Conservation (phyloP, 2,329 filamentous ascomycete species). For the Hypomyces perniciosus region DNA sequence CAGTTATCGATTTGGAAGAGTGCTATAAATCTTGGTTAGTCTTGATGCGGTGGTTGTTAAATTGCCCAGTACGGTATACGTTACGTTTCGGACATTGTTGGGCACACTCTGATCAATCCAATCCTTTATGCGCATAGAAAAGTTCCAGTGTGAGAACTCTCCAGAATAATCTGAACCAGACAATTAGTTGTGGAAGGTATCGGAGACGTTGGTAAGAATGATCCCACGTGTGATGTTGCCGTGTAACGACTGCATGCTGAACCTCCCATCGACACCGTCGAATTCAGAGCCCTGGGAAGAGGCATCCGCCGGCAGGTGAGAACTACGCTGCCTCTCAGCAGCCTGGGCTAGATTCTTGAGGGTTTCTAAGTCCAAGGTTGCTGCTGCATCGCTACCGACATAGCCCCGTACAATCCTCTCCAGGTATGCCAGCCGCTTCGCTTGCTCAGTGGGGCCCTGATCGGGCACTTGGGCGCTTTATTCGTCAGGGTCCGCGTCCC, state of each 20-base stretch:
- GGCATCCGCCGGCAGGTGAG: slow-evolving; percentile 1
- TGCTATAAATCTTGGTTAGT: slow-evolving; percentile 17
- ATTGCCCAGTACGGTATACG: slow-evolving; percentile 5
- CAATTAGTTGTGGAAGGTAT: background rate
- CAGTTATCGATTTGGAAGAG: slow-evolving; percentile 20
- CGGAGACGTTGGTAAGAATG: background rate
- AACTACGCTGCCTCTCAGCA: background rate
- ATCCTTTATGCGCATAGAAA: slow-evolving; percentile 45
- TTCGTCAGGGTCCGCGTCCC: background rate
- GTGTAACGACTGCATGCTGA: background rate
- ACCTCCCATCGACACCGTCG: slow-evolving; percentile 17
- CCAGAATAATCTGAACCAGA: slow-evolving; percentile 40
- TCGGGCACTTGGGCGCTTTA: slow-evolving; percentile 1
- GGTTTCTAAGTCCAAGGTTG: slow-evolving; percentile 12
- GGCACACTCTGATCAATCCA: slow-evolving; percentile 39
- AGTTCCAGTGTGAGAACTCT: slow-evolving; percentile 49
- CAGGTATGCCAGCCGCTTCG: slow-evolving; percentile 12
- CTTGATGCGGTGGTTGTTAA: background rate
- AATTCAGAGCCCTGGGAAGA: slow-evolving; percentile 16
- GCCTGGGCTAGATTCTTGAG: slow-evolving; percentile 8
- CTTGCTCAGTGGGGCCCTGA: slow-evolving; percentile 4
- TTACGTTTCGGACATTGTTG: slow-evolving; percentile 22
- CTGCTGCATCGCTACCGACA: slow-evolving; percentile 5
- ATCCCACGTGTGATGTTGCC: slow-evolving; percentile 9
- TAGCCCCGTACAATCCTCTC: slow-evolving; percentile 12